phyloP scores from a whole-genome alignment of 208 protist genomes.

The Leishmania amazonensis region DNA sequence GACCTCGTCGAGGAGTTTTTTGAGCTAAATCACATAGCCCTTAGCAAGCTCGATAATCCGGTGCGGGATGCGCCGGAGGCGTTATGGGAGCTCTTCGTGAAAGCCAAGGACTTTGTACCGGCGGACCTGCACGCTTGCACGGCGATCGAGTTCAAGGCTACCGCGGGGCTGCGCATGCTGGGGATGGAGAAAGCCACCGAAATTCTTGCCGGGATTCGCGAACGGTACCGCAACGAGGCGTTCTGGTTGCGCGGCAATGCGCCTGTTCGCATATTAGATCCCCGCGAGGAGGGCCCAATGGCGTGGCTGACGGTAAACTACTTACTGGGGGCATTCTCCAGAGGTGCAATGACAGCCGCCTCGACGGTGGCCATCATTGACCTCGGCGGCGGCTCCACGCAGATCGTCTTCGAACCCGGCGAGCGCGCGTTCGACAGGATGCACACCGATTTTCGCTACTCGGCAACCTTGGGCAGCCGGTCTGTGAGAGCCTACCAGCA shows the following conservation, averaged over 20 bases:
- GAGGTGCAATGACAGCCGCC: neutral
- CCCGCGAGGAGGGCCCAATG: constrained; percentile 77
- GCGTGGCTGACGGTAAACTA: constrained; percentile 90
- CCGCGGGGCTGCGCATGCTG: constrained; percentile 66
- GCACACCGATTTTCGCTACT: constrained; percentile 24
- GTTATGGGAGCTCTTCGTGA: constrained; percentile 39
- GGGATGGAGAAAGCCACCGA: constrained; percentile 33
- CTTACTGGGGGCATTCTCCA: constrained; percentile 45
- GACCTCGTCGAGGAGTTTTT: constrained; percentile 61
- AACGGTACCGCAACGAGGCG: constrained; percentile 20
- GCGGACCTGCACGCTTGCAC: constrained; percentile 43
- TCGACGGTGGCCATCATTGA: constrained; percentile 68
- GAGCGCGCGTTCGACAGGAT: constrained; percentile 14
- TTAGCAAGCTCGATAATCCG: constrained; percentile 36
- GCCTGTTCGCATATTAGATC: constrained; percentile 75
- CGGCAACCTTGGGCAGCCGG: constrained; percentile 25
- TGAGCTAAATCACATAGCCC: constrained; percentile 46
- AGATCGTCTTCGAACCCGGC: constrained; percentile 71
- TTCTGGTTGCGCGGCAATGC: constrained; percentile 59
- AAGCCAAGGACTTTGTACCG: constrained; percentile 45
- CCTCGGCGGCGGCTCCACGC: constrained; percentile 81
- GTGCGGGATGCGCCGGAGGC: constrained; percentile 34
- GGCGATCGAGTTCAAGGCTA: constrained; percentile 72
- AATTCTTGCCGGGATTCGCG: constrained; percentile 42
- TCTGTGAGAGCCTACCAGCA: constrained; percentile 71